Conservation (phyloP, 176 grass and related monocot genomes). For the Paspalum notatum region DNA sequence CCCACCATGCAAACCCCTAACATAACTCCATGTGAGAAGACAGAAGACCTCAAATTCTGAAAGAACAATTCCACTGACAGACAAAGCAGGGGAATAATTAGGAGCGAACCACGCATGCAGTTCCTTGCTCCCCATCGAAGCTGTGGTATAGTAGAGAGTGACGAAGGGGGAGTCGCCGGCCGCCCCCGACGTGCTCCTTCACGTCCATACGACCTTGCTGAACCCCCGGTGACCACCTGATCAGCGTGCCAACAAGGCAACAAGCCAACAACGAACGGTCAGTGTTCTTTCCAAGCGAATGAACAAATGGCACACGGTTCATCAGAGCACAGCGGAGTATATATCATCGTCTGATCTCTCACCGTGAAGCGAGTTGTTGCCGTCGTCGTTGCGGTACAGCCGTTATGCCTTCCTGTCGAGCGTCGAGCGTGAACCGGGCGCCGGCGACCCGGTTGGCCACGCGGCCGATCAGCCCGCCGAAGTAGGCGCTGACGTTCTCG, state of each 20-base stretch:
- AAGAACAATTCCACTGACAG: no score
- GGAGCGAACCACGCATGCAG: no score
- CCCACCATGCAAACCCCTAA: no score
- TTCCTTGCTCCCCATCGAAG: constrained; percentile 89
- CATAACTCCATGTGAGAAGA: no score
- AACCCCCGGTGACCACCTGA: constrained; percentile 81
- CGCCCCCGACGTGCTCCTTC: constrained; percentile 58
- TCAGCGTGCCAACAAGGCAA: no score
- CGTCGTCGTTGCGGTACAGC: constrained; percentile 60
- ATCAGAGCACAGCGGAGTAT: no score
- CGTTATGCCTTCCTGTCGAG: constrained; percentile 56
- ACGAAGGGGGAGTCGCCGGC: constrained; percentile 60
- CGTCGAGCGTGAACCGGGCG: constrained; percentile 64
- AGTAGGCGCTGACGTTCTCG: constrained; percentile 74
- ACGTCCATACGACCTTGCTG: constrained; percentile 75
- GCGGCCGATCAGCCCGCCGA: constrained; percentile 84
- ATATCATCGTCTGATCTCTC: no score
- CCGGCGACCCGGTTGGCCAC: constrained; percentile 73
- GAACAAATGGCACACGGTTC: no score
- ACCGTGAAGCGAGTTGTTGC: constrained; percentile 91
- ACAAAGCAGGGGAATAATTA: no score
- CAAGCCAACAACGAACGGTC: no score
- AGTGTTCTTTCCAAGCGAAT: no score
- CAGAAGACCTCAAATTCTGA: no score
- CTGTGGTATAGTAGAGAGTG: constrained; percentile 77